Evolutionary conservation across 164 flowering plant species (phyloP).

Genomic region (Berberis thunbergii): DNA sequence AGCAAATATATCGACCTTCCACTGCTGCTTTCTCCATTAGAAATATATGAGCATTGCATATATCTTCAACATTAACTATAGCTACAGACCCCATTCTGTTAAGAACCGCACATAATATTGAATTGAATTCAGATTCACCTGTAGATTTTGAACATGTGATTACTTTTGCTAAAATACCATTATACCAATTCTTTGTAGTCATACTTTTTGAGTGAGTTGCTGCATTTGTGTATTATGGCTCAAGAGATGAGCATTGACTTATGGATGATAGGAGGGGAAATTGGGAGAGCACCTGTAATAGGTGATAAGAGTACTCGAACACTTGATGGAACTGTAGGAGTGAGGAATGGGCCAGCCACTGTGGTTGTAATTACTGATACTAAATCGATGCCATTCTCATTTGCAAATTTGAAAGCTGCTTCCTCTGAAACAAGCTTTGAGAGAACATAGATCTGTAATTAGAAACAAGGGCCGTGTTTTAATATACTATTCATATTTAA

Average conservation of each 20-base stretch:
- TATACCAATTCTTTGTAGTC: not conserved
- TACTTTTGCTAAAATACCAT: not conserved
- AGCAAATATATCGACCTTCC: constrained; percentile 60
- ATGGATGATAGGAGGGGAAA: not conserved
- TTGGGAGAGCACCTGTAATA: constrained; percentile 26
- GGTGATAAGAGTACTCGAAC: constrained; percentile 61
- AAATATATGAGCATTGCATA: constrained; percentile 67
- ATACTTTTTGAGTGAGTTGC: not conserved
- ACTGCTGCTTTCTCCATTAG: constrained; percentile 55
- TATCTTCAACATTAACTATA: constrained; percentile 63
- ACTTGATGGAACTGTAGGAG: constrained; percentile 52
- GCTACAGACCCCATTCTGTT: constrained; percentile 69
- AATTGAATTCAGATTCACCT: constrained; percentile 42
- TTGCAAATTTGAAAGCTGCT: constrained; percentile 58
- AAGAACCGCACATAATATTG: constrained; percentile 47
- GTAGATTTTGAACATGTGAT: not conserved
- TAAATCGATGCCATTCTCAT: constrained; percentile 49
- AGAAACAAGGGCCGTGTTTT: not conserved
- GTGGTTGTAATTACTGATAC: constrained; percentile 56
- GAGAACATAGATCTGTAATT: constrained; percentile 48
- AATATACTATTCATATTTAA: no score
- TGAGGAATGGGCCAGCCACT: constrained; percentile 64
- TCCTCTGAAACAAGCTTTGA: constrained; percentile 63
- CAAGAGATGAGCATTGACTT: not conserved
- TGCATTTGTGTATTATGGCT: not conserved